A percentile compares a stretch with the other conserved stretches of the same genome.
Conservation (phyloP, 352 stramenopile genomes). For the Globisporangium lucens region DNA sequence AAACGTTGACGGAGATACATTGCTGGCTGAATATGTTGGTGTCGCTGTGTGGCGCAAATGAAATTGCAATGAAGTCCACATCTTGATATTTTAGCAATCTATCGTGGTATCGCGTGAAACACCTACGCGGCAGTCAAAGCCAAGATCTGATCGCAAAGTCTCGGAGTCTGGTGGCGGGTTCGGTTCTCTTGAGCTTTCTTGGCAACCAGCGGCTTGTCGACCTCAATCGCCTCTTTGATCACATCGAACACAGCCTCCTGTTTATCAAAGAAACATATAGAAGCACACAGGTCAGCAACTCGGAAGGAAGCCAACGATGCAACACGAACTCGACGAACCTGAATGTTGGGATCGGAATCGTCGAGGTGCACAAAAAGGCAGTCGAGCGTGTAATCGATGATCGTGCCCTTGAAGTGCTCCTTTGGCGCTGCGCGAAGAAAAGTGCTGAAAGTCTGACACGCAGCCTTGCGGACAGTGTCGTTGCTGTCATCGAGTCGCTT, state of each 20-base stretch:
- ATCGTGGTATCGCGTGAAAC: background rate
- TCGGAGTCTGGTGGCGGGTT: constrained; percentile 63
- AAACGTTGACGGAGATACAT: background rate
- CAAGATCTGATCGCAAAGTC: constrained; percentile 70
- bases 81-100: constrained; percentile 8
- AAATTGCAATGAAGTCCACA: background rate
- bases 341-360: constrained; percentile 83
- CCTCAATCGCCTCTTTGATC: constrained; percentile 55
- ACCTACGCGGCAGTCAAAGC: constrained; percentile 30
- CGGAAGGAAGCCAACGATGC: background rate
- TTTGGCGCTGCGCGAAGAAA: constrained; percentile 85
- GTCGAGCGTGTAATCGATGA: constrained; percentile 90
- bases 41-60: background rate
- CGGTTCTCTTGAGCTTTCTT: constrained; percentile 81
- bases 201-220: constrained; percentile 52
- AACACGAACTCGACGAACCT: constrained; percentile 34
- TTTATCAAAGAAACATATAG: background rate
- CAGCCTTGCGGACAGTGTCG: constrained; percentile 84
- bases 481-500: constrained; percentile 92
- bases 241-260: constrained; percentile 71
- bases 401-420: constrained; percentile 83
- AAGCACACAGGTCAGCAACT: constrained; percentile 6
- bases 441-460: constrained; percentile 84
- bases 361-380: constrained; percentile 91
- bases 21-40: background rate